These are phyloP conservation scores for Calocera cornea DNA, from an alignment of 768 basidiomycete genomes.

Conservation along the genomic window DNA sequence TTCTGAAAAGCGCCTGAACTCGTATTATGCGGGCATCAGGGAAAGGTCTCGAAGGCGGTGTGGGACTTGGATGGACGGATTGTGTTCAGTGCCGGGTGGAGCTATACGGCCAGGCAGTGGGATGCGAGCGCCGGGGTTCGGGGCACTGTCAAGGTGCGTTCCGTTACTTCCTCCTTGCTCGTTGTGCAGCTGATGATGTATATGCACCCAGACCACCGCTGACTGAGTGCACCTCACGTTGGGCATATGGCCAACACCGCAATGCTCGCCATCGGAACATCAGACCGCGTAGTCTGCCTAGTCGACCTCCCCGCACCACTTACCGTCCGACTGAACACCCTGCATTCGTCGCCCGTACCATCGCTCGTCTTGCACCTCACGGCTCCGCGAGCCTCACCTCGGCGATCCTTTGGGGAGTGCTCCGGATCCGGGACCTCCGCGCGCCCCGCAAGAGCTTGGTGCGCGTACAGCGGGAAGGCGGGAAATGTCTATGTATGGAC, in stretches of 20 bases:
- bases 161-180: neutral
- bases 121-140: slow-evolving; percentile 54
- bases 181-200: slow-evolving; percentile 1
- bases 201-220: neutral
- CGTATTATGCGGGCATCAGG: slow-evolving; percentile 74
- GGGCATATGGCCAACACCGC: neutral
- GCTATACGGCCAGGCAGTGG: slow-evolving; percentile 83
- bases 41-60: slow-evolving; percentile 57
- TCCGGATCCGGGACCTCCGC: slow-evolving; percentile 33
- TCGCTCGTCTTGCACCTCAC: slow-evolving; percentile 28
- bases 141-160: slow-evolving; percentile 24
- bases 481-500: slow-evolving; percentile 18
- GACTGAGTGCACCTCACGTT: neutral
- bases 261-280: neutral
- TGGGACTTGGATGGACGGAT: slow-evolving; percentile 33
- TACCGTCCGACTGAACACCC: slow-evolving; percentile 27
- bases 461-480: slow-evolving; percentile 21
- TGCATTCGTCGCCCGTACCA: slow-evolving; percentile 26
- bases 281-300: neutral
- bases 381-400: slow-evolving; percentile 26
- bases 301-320: slow-evolving; percentile 19
- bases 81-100: slow-evolving; percentile 50
- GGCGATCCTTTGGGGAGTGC: slow-evolving; percentile 26
- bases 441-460: slow-evolving; percentile 30
- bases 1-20: slow-evolving; percentile 39